A percentile compares a stretch with the other conserved stretches of the same genome.
These are phyloP conservation scores for Epicoccum sorghinum DNA, from an alignment of 2,329 filamentous ascomycete species.

Conservation along the genomic window DNA sequence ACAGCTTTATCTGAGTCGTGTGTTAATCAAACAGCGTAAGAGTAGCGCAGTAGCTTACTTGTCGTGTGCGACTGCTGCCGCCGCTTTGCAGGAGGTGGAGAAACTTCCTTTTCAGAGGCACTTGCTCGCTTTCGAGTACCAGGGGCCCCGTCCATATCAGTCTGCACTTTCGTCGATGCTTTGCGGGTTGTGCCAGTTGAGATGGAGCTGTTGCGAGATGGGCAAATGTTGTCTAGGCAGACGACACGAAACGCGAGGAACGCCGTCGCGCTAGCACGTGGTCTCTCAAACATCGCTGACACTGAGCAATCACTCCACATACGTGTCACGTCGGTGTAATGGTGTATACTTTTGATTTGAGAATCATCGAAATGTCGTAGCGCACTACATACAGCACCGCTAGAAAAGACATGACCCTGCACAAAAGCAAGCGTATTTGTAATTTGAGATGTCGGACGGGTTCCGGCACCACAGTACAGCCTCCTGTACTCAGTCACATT, in stretches of 20 bases:
- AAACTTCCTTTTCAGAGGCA: slow-evolving; percentile 55
- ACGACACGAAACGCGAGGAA: slow-evolving; percentile 26
- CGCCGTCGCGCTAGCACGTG: slow-evolving; percentile 44
- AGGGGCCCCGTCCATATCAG: slow-evolving; percentile 30
- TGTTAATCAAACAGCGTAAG: slow-evolving; percentile 5
- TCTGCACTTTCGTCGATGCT: neutral
- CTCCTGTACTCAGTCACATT: too few species aligned
- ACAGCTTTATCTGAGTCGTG: slow-evolving; percentile 66
- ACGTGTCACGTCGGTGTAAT: too few species aligned
- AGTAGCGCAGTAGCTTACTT: slow-evolving; percentile 49
- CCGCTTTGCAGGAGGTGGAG: slow-evolving; percentile 63
- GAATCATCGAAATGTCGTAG: too few species aligned
- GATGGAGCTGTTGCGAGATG: slow-evolving; percentile 9
- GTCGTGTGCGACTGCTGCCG: slow-evolving; percentile 61
- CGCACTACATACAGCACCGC: too few species aligned
- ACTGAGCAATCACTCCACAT: too few species aligned
- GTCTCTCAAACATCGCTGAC: neutral
- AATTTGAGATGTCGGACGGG: too few species aligned
- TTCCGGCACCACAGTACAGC: too few species aligned
- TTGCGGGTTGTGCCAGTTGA: neutral
- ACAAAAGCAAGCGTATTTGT: too few species aligned
- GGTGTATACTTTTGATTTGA: too few species aligned
- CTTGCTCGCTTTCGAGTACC: slow-evolving; percentile 43
- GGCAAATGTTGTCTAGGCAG: neutral
- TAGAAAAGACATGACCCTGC: too few species aligned